These are phyloP conservation scores for Forsythia viridissima DNA, from an alignment of 257 asterid species.

Conservation along the genomic window DNA sequence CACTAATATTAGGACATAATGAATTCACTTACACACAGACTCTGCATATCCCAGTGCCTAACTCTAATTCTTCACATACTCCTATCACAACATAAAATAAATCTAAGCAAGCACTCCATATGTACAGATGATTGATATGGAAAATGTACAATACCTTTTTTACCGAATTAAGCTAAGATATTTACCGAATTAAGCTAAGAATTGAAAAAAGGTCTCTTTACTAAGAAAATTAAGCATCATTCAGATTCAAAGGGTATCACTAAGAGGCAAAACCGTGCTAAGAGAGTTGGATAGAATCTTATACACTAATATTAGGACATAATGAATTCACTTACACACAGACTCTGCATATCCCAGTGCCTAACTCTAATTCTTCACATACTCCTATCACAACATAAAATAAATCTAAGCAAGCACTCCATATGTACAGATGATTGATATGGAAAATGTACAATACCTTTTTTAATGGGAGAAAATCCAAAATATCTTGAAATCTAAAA, in stretches of 20 bases:
- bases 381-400: background rate
- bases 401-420: background rate
- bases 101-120: background rate
- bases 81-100: background rate
- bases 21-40: background rate
- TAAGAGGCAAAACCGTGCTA: background rate
- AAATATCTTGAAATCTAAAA: slow-evolving; percentile 1
- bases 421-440: background rate
- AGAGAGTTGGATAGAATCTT: background rate
- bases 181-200: background rate
- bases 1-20: background rate
- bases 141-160: background rate
- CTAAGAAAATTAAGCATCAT: background rate
- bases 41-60: background rate
- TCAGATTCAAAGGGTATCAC: background rate
- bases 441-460: background rate
- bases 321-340: background rate
- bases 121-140: background rate
- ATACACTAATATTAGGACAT: background rate
- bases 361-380: background rate
- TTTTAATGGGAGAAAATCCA: background rate
- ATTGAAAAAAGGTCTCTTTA: background rate
- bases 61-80: background rate
- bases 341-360: background rate
- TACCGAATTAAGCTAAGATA: too few species aligned